phyloP scores from a whole-genome alignment of 371 early-diverging fungal genomes.

The Phascolomyces articulosus region DNA sequence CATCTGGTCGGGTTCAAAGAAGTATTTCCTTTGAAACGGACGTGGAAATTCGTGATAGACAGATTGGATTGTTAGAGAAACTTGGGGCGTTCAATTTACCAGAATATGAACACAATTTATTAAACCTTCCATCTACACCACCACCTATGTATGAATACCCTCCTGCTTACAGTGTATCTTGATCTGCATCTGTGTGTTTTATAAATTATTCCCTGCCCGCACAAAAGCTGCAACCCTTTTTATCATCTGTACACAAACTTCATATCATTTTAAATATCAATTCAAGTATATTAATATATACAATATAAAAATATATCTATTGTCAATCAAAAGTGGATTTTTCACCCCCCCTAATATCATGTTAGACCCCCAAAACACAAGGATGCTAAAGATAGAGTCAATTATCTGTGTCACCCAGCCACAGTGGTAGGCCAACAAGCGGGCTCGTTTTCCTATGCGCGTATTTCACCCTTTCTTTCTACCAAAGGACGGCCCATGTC shows the following conservation, averaged over 20 bases:
- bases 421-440: background rate
- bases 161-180: background rate
- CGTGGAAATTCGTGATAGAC: background rate
- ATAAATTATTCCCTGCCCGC: no score
- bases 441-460: background rate
- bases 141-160: slow-evolving; percentile 6
- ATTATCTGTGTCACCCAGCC: slow-evolving; percentile 11
- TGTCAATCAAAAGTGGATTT: no score
- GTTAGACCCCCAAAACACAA: no score
- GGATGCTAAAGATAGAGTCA: slow-evolving; percentile 1
- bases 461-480: background rate
- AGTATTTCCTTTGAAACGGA: slow-evolving; percentile 10
- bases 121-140: background rate
- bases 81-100: slow-evolving; percentile 7
- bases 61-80: slow-evolving; percentile 3
- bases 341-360: no score
- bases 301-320: no score
- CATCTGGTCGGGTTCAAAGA: background rate
- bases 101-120: background rate
- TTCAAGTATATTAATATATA: no score
- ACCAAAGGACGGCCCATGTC: slow-evolving; percentile 7
- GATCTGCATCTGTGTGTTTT: background rate
- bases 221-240: no score
- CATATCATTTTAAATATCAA: no score
- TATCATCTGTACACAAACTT: no score